Evolutionary conservation across 1,284 basidiomycete species (phyloP).

Genomic region (Cutaneotrichosporon daszewskae): DNA sequence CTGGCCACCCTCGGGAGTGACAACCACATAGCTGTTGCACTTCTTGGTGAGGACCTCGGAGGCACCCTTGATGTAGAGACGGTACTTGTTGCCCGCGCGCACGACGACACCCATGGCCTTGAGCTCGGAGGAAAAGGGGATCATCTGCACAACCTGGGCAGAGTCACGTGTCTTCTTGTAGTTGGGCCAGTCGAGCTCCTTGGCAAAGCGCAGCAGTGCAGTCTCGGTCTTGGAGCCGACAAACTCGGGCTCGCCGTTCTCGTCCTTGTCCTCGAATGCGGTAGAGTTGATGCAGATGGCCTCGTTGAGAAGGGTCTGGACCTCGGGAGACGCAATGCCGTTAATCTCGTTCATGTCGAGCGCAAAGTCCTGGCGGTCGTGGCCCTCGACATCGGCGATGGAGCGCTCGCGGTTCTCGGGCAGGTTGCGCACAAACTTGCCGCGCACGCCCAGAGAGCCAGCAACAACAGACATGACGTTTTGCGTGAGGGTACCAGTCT

Average conservation of each 20-base stretch:
- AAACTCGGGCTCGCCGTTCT: slow-evolving; percentile 63
- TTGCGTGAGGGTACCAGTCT: slow-evolving; percentile 81
- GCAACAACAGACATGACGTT: slow-evolving; percentile 96
- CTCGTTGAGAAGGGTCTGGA: slow-evolving; percentile 71
- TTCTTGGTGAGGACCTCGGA: slow-evolving; percentile 81
- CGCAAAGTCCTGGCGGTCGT: slow-evolving; percentile 62
- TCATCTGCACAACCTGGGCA: slow-evolving; percentile 72
- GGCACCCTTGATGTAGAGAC: slow-evolving; percentile 87
- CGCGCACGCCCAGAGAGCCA: slow-evolving; percentile 85
- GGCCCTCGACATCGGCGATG: slow-evolving; percentile 59
- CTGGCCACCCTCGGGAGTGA: slow-evolving; percentile 38
- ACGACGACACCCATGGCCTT: slow-evolving; percentile 96
- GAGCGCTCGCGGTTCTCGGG: slow-evolving; percentile 67
- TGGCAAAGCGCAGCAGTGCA: slow-evolving; percentile 83
- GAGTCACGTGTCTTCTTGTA: slow-evolving; percentile 65
- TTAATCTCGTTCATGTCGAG: slow-evolving; percentile 72
- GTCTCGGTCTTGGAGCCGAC: slow-evolving; percentile 96
- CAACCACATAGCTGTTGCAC: slow-evolving; percentile 65
- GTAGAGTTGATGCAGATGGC: slow-evolving; percentile 91
- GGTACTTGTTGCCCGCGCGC: slow-evolving; percentile 56
- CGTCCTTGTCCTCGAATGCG: slow-evolving; percentile 79
- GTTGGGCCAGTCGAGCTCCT: slow-evolving; percentile 73
- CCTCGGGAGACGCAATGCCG: slow-evolving; percentile 57
- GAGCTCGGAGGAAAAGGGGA: slow-evolving; percentile 90
- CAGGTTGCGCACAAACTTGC: slow-evolving; percentile 81